Evolutionary conservation across 345 rosid species (phyloP).

Genomic region (Melaleuca quinquenervia): DNA sequence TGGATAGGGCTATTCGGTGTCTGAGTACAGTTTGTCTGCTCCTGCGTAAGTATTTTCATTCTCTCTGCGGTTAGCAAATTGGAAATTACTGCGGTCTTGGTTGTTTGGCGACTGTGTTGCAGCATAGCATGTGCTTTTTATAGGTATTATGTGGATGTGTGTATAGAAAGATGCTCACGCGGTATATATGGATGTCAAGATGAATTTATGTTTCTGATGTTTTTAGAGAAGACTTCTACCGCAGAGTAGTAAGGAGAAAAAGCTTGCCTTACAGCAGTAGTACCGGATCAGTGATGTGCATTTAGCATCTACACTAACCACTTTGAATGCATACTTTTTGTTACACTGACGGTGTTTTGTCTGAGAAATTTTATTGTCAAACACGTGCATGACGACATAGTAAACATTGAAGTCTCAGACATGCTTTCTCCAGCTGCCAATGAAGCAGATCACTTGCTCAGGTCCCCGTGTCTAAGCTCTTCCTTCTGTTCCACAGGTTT

Average conservation of each 20-base stretch:
- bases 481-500: conserved; percentile 24
- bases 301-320: not conserved
- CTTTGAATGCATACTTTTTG: not conserved
- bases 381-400: not conserved
- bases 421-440: not conserved
- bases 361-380: not conserved
- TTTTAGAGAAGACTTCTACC: not conserved
- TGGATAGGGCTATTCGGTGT: not conserved
- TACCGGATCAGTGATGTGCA: not conserved
- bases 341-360: not conserved
- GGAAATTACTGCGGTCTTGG: not conserved
- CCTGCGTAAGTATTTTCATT: not conserved
- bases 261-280: not conserved
- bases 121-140: not conserved
- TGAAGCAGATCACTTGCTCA: not conserved
- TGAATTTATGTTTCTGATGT: not conserved
- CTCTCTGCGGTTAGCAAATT: not conserved
- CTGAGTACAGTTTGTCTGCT: not conserved
- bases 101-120: not conserved
- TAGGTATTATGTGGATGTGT: not conserved
- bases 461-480: not conserved
- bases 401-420: not conserved
- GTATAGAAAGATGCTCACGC: not conserved
- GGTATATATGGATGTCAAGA: not conserved
- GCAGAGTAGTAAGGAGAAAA: not conserved